Percentiles rank a stretch among this genome's conserved stretches.
These are phyloP conservation scores for Lojkania enalia DNA, from an alignment of 2,329 filamentous ascomycete species.

Conservation along the genomic window DNA sequence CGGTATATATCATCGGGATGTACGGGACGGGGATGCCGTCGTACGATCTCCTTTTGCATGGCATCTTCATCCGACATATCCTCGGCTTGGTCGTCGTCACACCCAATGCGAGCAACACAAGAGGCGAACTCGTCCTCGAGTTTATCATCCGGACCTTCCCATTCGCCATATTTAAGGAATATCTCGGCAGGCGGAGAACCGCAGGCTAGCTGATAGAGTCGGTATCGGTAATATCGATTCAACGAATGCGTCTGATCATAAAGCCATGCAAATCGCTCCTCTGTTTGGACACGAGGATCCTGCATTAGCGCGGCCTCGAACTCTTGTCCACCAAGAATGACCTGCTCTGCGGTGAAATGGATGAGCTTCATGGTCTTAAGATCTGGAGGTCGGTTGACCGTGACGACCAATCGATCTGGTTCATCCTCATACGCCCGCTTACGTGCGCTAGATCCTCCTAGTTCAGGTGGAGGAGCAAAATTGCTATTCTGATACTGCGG, in stretches of 20 bases:
- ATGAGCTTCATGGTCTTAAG: constrained; percentile 80
- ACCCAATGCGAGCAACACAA: constrained; percentile 77
- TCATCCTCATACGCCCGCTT: neutral
- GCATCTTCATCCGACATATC: constrained; percentile 42
- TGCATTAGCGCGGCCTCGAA: constrained; percentile 94
- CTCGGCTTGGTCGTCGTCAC: constrained; percentile 77
- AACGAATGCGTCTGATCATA: constrained; percentile 75
- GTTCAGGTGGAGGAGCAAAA: constrained; percentile 50
- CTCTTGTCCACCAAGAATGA: constrained; percentile 79
- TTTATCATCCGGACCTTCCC: constrained; percentile 73
- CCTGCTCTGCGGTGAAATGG: constrained; percentile 80
- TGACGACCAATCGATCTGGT: constrained; percentile 31
- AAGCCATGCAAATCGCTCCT: constrained; percentile 92
- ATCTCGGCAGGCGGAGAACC: constrained; percentile 23
- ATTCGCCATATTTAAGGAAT: constrained; percentile 51
- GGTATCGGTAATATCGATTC: constrained; percentile 91
- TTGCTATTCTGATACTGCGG: neutral
- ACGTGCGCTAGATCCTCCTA: neutral
- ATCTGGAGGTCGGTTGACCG: constrained; percentile 56
- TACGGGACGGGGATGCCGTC: constrained; percentile 29
- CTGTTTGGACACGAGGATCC: constrained; percentile 76
- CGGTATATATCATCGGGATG: neutral
- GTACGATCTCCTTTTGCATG: constrained; percentile 28
- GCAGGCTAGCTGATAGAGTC: constrained; percentile 81
- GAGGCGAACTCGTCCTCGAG: constrained; percentile 83